These are phyloP conservation scores for Rubroshorea leprosula DNA, from an alignment of 345 rosid genomes.

Conservation along the genomic window DNA sequence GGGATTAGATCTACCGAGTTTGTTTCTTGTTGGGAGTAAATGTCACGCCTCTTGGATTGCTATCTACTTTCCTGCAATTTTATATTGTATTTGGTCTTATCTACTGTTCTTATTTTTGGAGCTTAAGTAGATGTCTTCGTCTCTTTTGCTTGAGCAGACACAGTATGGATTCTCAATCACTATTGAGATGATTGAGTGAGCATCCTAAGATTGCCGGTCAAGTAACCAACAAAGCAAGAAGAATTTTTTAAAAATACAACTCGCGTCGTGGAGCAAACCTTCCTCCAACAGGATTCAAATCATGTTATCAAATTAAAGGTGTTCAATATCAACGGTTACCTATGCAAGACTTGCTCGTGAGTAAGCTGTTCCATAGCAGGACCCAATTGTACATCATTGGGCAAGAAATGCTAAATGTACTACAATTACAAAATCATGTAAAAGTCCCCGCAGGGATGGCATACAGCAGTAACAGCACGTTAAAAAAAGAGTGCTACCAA, in stretches of 20 bases:
- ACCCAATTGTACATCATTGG: no score
- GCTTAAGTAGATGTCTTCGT: background rate
- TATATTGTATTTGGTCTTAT: background rate
- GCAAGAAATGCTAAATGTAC: constrained; percentile 11
- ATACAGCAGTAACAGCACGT: constrained; percentile 2
- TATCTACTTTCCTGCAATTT: background rate
- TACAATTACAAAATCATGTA: background rate
- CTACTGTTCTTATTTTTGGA: background rate
- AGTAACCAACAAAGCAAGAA: no score
- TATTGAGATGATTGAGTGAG: no score
- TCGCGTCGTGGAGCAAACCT: no score
- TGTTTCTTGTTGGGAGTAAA: background rate
- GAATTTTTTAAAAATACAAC: background rate
- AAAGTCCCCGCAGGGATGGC: constrained; percentile 1
- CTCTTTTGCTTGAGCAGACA: background rate
- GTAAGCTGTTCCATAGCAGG: no score
- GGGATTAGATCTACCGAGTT: background rate
- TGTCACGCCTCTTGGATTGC: background rate
- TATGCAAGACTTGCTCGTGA: constrained; percentile 9
- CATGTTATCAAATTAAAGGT: background rate
- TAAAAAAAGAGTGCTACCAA: constrained; percentile 11
- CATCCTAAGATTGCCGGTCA: no score
- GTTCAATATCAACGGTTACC: constrained; percentile 4
- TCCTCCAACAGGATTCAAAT: no score
- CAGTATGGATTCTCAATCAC: background rate